Evolutionary conservation across 1,139 yeast genomes (phyloP).

Genomic region (Saccharomycopsis hybrid): DNA sequence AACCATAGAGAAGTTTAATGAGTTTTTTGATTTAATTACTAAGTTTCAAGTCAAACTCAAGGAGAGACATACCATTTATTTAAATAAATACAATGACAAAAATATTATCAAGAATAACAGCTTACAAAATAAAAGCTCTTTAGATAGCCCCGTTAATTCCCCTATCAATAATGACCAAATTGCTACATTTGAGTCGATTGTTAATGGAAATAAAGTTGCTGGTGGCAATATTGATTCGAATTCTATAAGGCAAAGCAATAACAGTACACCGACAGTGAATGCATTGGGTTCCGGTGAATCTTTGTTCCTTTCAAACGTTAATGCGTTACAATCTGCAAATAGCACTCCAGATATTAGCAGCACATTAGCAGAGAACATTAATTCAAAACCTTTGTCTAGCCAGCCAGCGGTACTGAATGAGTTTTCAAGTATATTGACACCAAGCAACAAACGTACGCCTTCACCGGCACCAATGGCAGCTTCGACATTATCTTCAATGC

Average conservation of each 20-base stretch:
- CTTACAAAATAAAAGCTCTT: not conserved
- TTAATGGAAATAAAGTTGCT: slow-evolving; percentile 5
- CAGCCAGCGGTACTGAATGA: not conserved
- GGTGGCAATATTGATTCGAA: not conserved
- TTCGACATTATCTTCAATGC: not conserved
- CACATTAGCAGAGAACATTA: slow-evolving; percentile 4
- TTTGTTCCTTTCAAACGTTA: not conserved
- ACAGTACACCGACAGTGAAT: not conserved
- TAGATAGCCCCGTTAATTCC: slow-evolving; percentile 8
- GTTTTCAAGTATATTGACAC: not conserved
- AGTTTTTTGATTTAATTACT: slow-evolving; percentile 8
- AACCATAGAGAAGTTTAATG: slow-evolving; percentile 16
- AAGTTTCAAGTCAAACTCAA: slow-evolving; percentile 15
- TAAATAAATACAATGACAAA: slow-evolving; percentile 19
- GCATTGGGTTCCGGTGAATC: not conserved
- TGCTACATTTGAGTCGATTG: slow-evolving; percentile 17
- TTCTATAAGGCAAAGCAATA: too few species aligned
- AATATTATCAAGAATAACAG: slow-evolving; percentile 14
- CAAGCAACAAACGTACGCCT: not conserved
- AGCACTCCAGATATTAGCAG: slow-evolving; percentile 1
- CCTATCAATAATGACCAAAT: slow-evolving; percentile 4
- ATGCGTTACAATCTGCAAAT: not conserved
- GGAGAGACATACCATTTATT: slow-evolving; percentile 15
- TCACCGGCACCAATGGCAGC: not conserved
- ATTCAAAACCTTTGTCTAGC: not conserved